phyloP scores from a whole-genome alignment of 2,329 filamentous ascomycete genomes.

The Sporothrix pallida region DNA sequence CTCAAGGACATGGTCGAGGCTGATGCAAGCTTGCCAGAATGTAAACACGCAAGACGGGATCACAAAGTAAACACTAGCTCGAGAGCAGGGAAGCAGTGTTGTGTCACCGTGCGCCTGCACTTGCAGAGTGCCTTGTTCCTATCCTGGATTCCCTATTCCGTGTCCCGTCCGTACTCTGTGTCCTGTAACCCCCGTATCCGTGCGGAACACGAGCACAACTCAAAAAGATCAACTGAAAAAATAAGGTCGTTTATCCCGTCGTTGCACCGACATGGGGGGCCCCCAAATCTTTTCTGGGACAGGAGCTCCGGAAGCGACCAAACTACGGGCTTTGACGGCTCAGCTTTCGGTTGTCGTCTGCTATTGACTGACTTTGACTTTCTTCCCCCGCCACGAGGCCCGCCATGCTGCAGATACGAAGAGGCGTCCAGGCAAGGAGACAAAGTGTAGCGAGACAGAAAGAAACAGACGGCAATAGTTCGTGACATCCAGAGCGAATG shows the following conservation, averaged over 20 bases:
- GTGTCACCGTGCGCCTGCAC: neutral
- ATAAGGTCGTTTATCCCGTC: slow-evolving; percentile 1
- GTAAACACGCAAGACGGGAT: neutral
- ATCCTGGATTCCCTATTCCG: neutral
- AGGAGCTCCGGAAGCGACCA: neutral
- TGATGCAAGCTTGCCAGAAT: too few species aligned
- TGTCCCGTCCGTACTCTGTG: neutral
- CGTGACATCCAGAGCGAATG: neutral
- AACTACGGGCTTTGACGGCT: neutral
- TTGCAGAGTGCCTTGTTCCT: too few species aligned
- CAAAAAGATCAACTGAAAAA: slow-evolving; percentile 1
- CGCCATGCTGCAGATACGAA: slow-evolving; percentile 14
- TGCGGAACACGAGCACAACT: neutral
- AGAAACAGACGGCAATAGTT: neutral
- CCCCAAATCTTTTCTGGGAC: neutral
- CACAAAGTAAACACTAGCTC: neutral
- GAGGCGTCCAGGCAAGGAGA: neutral
- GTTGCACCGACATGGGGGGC: slow-evolving; percentile 7
- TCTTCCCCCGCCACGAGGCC: neutral
- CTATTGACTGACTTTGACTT: too few species aligned
- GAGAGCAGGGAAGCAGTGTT: neutral
- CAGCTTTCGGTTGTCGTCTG: neutral
- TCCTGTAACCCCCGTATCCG: neutral
- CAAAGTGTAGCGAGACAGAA: neutral
- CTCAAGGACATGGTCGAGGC: neutral